phyloP scores from a whole-genome alignment of 225 moss, liverwort and hornwort genomes.

The Ulota crispa region DNA sequence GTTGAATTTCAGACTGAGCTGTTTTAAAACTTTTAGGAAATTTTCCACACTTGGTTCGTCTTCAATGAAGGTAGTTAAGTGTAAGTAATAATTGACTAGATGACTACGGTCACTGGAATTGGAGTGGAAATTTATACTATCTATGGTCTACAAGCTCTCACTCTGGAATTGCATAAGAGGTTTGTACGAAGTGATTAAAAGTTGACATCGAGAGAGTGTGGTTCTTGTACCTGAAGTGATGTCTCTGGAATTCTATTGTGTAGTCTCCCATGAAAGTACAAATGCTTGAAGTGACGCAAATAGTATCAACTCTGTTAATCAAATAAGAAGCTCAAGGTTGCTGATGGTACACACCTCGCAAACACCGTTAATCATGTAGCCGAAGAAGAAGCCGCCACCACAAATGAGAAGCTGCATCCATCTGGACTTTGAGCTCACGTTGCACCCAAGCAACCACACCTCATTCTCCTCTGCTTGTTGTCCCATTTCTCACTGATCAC shows the following conservation, averaged over 20 bases:
- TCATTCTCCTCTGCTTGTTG: slow-evolving; percentile 57
- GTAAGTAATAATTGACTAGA: too few species aligned
- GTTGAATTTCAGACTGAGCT: background rate
- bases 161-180: background rate
- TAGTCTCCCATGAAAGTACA: background rate
- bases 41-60: too few species aligned
- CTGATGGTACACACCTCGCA: slow-evolving; percentile 62
- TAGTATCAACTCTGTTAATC: background rate
- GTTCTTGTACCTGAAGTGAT: background rate
- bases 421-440: slow-evolving; percentile 67
- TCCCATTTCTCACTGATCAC: slow-evolving; percentile 22
- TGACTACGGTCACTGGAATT: background rate
- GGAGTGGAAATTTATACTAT: background rate
- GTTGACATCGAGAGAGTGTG: background rate
- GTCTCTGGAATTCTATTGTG: background rate
- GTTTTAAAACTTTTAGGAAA: background rate
- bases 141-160: background rate
- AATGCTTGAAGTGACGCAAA: background rate
- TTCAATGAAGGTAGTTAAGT: too few species aligned
- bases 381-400: slow-evolving; percentile 86
- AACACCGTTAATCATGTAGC: slow-evolving; percentile 90
- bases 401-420: slow-evolving; percentile 92
- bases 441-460: slow-evolving; percentile 67
- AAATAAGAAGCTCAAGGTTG: background rate
- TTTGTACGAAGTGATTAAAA: background rate